A percentile compares a stretch with the other conserved stretches of the same genome.
phyloP scores from a whole-genome alignment of 768 basidiomycete species.

The Stropharia rugosoannulata region DNA sequence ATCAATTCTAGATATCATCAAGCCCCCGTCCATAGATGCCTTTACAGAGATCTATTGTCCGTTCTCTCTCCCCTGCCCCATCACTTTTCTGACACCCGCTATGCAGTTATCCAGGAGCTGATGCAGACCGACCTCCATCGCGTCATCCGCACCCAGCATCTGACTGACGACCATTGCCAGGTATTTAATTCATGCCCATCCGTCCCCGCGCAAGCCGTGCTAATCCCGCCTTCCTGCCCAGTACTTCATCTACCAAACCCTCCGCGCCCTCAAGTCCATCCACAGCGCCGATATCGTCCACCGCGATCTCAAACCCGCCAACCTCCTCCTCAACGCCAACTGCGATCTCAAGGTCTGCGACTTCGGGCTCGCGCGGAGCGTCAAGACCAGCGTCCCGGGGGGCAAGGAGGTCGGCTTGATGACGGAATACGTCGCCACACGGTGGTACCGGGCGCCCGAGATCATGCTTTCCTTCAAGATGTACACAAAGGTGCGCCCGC shows the following conservation, averaged over 20 bases:
- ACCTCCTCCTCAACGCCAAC: constrained; percentile 85
- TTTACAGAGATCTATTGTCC: constrained; percentile 89
- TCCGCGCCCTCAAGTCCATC: constrained; percentile 85
- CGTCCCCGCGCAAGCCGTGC: constrained; percentile 24
- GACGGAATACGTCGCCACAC: constrained; percentile 88
- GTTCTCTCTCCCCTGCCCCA: constrained; percentile 16
- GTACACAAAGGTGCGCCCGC: constrained; percentile 61
- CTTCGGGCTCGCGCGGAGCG: constrained; percentile 78
- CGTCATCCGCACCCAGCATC: constrained; percentile 85
- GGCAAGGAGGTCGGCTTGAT: constrained; percentile 68
- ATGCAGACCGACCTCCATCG: constrained; percentile 93
- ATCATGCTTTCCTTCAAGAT: constrained; percentile 95
- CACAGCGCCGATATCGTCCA: constrained; percentile 84
- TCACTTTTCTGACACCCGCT: constrained; percentile 9
- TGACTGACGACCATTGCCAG: constrained; percentile 90
- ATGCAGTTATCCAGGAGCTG: constrained; percentile 76
- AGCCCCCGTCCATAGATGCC: constrained; percentile 66
- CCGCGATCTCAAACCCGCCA: constrained; percentile 83
- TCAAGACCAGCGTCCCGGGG: constrained; percentile 51
- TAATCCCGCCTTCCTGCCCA: constrained; percentile 26
- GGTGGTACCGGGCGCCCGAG: constrained; percentile 93
- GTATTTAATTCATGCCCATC: constrained; percentile 41
- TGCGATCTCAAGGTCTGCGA: constrained; percentile 90
- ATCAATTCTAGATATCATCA: constrained; percentile 88
- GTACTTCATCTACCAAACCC: constrained; percentile 84